These are phyloP conservation scores for Geranium rotundifolium DNA, from an alignment of 345 rosid species.

Conservation along the genomic window DNA sequence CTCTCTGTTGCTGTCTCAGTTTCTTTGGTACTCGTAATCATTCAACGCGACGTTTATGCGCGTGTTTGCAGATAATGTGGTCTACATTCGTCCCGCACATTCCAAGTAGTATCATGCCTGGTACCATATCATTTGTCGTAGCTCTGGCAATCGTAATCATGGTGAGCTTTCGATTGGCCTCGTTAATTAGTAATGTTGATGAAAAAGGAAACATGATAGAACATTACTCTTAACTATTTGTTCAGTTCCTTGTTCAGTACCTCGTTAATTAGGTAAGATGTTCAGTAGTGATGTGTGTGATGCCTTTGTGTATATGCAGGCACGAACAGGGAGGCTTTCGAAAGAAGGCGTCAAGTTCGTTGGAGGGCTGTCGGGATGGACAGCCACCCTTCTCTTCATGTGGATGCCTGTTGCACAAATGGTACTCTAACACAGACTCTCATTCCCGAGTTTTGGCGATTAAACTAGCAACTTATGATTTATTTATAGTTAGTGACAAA, in stretches of 20 bases:
- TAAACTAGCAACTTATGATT: not conserved
- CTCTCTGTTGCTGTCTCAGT: not conserved
- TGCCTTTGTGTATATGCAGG: conserved; percentile 25
- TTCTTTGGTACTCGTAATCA: not conserved
- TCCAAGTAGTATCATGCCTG: conserved; percentile 61
- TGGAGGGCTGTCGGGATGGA: conserved; percentile 78
- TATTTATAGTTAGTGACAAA: conserved; percentile 14
- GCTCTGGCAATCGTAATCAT: conserved; percentile 60
- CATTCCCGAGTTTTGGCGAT: conserved; percentile 2
- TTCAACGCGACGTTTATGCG: not conserved
- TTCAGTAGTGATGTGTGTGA: no score
- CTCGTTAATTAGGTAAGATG: no score
- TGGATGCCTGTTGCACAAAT: conserved; percentile 93
- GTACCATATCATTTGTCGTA: conserved; percentile 38
- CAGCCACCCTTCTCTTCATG: conserved; percentile 94
- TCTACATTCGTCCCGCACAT: conserved; percentile 76
- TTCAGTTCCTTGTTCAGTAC: no score
- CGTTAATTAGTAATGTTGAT: no score
- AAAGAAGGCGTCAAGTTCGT: conserved; percentile 55
- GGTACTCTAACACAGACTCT: conserved; percentile 25
- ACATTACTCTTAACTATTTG: no score
- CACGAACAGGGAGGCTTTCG: conserved; percentile 59
- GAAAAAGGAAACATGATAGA: no score
- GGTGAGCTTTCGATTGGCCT: conserved; percentile 37
- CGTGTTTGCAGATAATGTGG: conserved; percentile 65